phyloP scores from a whole-genome alignment of 257 asterid species.

The Solanum rostratum region DNA sequence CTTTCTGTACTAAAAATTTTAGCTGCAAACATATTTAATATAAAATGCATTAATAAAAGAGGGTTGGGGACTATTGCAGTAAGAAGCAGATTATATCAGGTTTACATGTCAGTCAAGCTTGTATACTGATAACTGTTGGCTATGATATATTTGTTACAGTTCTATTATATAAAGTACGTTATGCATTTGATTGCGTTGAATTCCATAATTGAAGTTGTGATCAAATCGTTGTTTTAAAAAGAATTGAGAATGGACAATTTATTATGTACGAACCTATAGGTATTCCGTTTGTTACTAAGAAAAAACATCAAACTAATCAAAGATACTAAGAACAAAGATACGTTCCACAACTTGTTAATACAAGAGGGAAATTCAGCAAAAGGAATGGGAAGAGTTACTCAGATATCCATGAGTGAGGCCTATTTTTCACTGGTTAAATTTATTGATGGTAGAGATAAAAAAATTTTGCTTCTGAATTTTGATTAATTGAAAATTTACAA shows the following conservation, averaged over 20 bases:
- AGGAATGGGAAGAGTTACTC: not conserved
- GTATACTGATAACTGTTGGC: not conserved
- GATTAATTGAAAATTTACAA: not conserved
- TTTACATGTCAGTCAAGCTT: not conserved
- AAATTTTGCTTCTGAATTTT: not conserved
- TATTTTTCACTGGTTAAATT: not conserved
- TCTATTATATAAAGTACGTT: not conserved
- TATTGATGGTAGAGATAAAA: not conserved
- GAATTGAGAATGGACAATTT: not conserved
- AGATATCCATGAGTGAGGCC: not conserved
- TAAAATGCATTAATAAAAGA: not conserved
- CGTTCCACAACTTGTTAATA: not conserved
- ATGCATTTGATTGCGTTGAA: not conserved
- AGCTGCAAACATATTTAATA: not conserved
- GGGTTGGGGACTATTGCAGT: not conserved
- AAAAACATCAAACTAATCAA: not conserved
- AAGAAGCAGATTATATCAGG: not conserved
- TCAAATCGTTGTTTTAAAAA: not conserved
- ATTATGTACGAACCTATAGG: not conserved
- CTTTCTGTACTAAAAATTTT: not conserved
- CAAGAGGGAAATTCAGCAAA: not conserved
- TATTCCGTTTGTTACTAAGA: not conserved
- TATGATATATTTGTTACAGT: not conserved
- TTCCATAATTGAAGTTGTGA: not conserved
- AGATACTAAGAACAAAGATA: not conserved